Conservation (phyloP, 345 rosid genomes). For the Pugionium cornutum region DNA sequence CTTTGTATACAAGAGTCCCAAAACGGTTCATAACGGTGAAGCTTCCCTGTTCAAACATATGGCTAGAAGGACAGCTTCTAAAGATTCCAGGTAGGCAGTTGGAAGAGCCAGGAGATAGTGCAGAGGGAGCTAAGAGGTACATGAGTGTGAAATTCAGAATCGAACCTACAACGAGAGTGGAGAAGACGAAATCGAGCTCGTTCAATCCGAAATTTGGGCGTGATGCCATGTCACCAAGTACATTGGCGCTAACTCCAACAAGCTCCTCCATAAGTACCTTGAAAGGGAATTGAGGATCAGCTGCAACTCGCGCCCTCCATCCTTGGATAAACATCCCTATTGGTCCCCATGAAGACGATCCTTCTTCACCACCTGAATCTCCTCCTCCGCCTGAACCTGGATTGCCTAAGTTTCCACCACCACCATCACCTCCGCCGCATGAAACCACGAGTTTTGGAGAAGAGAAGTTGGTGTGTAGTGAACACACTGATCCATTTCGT, state of each 20-base stretch:
- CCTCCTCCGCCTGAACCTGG: constrained; percentile 39
- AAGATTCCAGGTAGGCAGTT: constrained; percentile 66
- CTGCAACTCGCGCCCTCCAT: constrained; percentile 89
- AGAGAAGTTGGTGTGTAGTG: constrained; percentile 28
- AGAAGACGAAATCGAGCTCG: constrained; percentile 93
- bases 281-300: constrained; percentile 92
- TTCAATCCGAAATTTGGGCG: constrained; percentile 95
- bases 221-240: constrained; percentile 95
- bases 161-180: constrained; percentile 83
- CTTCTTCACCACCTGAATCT: constrained; percentile 11
- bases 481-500: constrained; percentile 28
- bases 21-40: constrained; percentile 54
- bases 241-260: constrained; percentile 85
- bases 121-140: constrained; percentile 88
- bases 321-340: constrained; percentile 71
- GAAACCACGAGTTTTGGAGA: constrained; percentile 30
- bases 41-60: constrained; percentile 89
- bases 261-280: constrained; percentile 92
- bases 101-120: constrained; percentile 42
- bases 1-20: constrained; percentile 86
- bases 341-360: constrained; percentile 46
- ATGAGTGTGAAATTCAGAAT: constrained; percentile 90
- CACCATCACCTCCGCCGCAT: constrained; percentile 39
- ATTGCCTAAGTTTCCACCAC: constrained; percentile 35
- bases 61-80: constrained; percentile 69